Conservation (phyloP, 768 basidiomycete genomes). For the Leucogyrophana mollusca region DNA sequence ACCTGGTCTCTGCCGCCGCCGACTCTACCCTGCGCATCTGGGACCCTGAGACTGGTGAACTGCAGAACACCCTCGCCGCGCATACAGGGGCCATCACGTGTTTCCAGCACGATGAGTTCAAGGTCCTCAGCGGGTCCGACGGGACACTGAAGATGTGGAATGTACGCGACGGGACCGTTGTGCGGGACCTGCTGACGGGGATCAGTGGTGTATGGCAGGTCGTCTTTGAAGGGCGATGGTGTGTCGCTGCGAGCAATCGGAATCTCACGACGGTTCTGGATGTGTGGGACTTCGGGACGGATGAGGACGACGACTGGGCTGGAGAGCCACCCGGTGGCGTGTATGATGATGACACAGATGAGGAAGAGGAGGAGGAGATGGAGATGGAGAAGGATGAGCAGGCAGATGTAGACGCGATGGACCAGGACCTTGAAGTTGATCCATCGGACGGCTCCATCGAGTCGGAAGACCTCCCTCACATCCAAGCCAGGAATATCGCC, state of each 20-base stretch:
- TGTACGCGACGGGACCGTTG: conserved; percentile 78
- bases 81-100: conserved; percentile 99
- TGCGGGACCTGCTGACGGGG: conserved; percentile 85
- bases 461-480: conserved; percentile 19
- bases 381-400: conserved; percentile 51
- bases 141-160: conserved; percentile 99
- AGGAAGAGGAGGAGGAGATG: conserved; percentile 29
- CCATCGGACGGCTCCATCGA: conserved; percentile 30
- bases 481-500: conserved; percentile 26
- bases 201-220: conserved; percentile 99
- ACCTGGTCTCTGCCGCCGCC: conserved; percentile 93
- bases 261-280: conserved; percentile 77
- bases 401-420: conserved; percentile 70
- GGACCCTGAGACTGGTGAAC: conserved; percentile 83
- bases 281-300: conserved; percentile 87
- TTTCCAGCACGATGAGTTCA: conserved; percentile 98
- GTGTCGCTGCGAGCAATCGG: conserved; percentile 90
- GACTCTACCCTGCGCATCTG: conserved; percentile 94
- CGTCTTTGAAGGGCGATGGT: conserved; percentile 90
- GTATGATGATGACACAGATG: conserved; percentile 67
- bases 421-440: conserved; percentile 51
- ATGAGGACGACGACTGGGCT: conserved; percentile 75
- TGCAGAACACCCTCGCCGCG: conserved; percentile 79
- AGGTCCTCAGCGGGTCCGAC: conserved; percentile 92
- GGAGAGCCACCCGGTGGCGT: conserved; percentile 75